Evolutionary conservation across 495 filamentous ascomycete genomes (phyloP).

Genomic region (Venustampulla echinocandica): DNA sequence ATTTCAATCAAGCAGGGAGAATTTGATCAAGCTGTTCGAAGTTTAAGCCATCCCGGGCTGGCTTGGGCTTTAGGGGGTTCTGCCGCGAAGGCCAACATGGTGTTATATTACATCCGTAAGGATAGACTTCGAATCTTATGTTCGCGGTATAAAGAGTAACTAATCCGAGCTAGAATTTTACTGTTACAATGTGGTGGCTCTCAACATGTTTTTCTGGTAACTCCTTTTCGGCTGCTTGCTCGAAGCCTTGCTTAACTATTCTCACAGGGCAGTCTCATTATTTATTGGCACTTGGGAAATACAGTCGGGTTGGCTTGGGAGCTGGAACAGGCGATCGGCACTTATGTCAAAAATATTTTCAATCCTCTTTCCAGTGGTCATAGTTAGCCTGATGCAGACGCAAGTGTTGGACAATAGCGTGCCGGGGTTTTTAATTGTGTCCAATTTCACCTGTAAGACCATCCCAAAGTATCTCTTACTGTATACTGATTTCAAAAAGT

Average conservation of each 20-base stretch:
- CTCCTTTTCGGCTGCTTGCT: neutral
- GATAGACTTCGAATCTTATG: neutral
- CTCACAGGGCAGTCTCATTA: slow-evolving; percentile 32
- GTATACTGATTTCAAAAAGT: slow-evolving; percentile 23
- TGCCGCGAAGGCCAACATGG: slow-evolving; percentile 33
- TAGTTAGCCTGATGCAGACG: slow-evolving; percentile 30
- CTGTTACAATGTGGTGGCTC: slow-evolving; percentile 39
- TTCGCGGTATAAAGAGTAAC: neutral
- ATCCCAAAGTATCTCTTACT: neutral
- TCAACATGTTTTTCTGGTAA: slow-evolving; percentile 37
- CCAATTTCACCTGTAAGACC: slow-evolving; percentile 31
- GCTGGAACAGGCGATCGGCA: slow-evolving; percentile 22
- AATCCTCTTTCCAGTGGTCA: slow-evolving; percentile 28
- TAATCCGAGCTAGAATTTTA: slow-evolving; percentile 34
- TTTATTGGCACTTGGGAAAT: slow-evolving; percentile 6
- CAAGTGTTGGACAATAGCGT: slow-evolving; percentile 23
- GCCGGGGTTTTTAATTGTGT: slow-evolving; percentile 30
- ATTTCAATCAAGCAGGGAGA: slow-evolving; percentile 33
- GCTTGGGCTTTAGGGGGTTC: slow-evolving; percentile 39
- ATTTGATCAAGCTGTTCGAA: slow-evolving; percentile 27
- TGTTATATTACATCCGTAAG: slow-evolving; percentile 40
- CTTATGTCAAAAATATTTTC: slow-evolving; percentile 30
- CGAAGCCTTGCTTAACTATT: too few species aligned
- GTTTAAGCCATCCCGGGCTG: slow-evolving; percentile 33
- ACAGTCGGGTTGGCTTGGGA: neutral